Evolutionary conservation across 2,329 filamentous ascomycete species (phyloP), one percentile per base, ranked within the genome.

Genomic region (Microcera coccophila): DNA sequence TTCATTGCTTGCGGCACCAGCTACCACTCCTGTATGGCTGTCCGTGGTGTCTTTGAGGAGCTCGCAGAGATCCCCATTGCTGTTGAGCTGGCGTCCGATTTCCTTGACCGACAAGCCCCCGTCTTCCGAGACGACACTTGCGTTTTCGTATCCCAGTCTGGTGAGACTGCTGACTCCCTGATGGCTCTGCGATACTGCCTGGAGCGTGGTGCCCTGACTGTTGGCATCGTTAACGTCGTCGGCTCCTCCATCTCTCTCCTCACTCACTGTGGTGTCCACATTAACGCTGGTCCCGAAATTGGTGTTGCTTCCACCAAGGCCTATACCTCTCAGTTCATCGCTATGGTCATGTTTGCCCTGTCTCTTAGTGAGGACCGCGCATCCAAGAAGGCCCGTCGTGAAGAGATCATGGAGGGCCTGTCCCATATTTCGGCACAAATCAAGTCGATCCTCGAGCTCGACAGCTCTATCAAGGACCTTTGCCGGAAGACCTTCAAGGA

Each of bases 91-190:
- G 93, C 93, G 36, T 98, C 93, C 33, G 93, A 98, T 70, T 98
- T 98, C 80, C 81, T 98, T 45, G 93, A 98, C 68, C 83, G 93
- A 68, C 81, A 95, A 68, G 93, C 93, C 9, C 93, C 93, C 20
- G 91, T 98, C 51, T 98, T 98, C 90, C 87, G 93, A 73, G 93
- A 98, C 67, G 91, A 98, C 71, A 98, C 93, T 15, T 97, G 91
- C 68, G 88, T 98, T 47, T 98, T 98, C 65, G 93, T 98, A 53
- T 98, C 93, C 8, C 93, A 98, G 72, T 98, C 93, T 48, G 93
- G 93, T 62, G 93, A 98, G 78, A 98, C 93, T 45, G 93, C 93
- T 36, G 93, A 98, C 70, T 98, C 93, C 16, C 79, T 98, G 57
- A 85, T 96, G 87, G 93, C 93, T 51, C 83, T 98, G 53, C 85